A percentile compares a stretch with the other conserved stretches of the same genome.
Conservation (phyloP, 164 flowering plant genomes). For the Nelumbo lutea region DNA sequence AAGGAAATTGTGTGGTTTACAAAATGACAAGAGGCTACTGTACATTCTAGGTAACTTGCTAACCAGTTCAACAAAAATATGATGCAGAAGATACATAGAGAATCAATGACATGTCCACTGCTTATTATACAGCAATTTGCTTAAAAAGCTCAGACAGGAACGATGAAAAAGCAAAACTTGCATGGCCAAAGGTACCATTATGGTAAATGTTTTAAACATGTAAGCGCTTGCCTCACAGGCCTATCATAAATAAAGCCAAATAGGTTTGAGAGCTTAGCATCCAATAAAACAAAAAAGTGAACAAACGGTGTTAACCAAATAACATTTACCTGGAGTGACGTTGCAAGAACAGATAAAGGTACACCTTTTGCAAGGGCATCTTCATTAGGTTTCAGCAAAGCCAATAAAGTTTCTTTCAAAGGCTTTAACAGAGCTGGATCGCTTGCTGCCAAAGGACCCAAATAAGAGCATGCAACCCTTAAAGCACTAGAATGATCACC, state of each 20-base stretch:
- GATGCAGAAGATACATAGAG: background rate
- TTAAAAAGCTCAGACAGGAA: too few species aligned
- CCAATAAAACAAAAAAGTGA: background rate
- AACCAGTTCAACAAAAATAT: background rate
- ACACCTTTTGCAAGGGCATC: slow-evolving; percentile 47
- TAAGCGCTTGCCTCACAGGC: background rate
- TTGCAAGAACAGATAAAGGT: slow-evolving; percentile 74
- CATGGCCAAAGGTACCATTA: background rate
- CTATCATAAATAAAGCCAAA: background rate
- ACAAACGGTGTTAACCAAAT: background rate
- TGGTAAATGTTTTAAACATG: background rate
- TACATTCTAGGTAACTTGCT: background rate
- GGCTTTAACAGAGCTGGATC: slow-evolving; percentile 74
- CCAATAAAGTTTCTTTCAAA: slow-evolving; percentile 85
- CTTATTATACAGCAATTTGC: too few species aligned
- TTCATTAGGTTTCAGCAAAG: slow-evolving; percentile 65
- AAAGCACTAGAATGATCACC: slow-evolving; percentile 79
- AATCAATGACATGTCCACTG: background rate
- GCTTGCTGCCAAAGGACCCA: slow-evolving; percentile 85
- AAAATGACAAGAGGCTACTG: background rate
- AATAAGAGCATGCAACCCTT: slow-evolving; percentile 69
- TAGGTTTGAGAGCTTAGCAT: background rate
- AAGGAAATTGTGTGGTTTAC: too few species aligned
- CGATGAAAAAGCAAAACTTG: background rate
- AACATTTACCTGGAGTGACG: slow-evolving; percentile 76